Conservation (phyloP, 768 basidiomycete genomes). For the Lactarius quietus region DNA sequence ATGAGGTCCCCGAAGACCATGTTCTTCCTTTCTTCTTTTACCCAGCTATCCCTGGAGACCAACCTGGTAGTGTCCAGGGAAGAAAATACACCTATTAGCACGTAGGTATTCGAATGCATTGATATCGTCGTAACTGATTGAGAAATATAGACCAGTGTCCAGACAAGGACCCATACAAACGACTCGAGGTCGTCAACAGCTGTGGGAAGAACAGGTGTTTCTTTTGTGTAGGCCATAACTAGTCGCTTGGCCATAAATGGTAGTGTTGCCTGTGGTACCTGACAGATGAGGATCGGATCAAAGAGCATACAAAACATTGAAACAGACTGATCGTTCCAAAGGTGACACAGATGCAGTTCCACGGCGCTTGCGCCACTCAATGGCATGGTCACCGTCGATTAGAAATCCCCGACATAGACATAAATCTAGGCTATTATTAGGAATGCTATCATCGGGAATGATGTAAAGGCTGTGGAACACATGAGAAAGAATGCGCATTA, state of each 20-base stretch:
- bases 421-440: no score
- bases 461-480: no score
- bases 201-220: background rate
- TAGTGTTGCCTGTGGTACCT: background rate
- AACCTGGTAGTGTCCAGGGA: no score
- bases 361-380: background rate
- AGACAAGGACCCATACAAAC: background rate
- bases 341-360: fast-evolving
- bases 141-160: background rate
- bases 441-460: no score
- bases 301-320: fast-evolving
- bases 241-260: background rate
- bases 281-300: no score
- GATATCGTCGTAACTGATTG: background rate
- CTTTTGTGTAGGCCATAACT: fast-evolving
- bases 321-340: background rate
- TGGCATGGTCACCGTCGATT: background rate
- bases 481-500: no score
- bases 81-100: no score
- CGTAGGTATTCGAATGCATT: no score
- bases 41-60: no score
- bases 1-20: no score
- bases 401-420: background rate
- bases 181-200: slow-evolving; percentile 5
- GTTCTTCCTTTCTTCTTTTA: no score